Conservation (phyloP, 192 early-diverging fungal genomes). For the Backusella psychrophila region DNA sequence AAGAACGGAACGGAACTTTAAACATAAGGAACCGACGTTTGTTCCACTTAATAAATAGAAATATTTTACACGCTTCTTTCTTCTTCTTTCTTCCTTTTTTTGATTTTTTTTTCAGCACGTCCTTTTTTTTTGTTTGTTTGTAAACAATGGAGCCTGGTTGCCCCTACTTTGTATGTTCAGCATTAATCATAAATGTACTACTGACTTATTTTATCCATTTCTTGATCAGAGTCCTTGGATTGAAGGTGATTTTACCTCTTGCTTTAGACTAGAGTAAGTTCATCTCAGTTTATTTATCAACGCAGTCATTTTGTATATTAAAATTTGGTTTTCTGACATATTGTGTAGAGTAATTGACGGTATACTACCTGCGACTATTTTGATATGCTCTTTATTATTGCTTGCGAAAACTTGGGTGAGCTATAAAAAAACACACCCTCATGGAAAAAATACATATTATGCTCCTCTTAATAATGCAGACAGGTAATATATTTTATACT, state of each 20-base stretch:
- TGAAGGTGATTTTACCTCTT: slow-evolving; percentile 22
- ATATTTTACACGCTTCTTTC: background rate
- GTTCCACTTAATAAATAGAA: background rate
- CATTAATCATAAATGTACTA: background rate
- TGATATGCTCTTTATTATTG: background rate
- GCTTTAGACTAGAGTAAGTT: slow-evolving; percentile 29
- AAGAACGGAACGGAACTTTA: slow-evolving; percentile 2
- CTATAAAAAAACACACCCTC: background rate
- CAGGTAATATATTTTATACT: background rate
- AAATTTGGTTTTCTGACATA: background rate
- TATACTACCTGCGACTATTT: background rate
- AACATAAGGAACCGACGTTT: background rate
- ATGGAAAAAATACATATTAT: background rate
- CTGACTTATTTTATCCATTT: background rate
- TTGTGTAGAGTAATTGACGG: background rate
- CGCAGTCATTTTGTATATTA: background rate
- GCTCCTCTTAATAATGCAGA: background rate
- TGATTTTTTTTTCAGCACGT: background rate
- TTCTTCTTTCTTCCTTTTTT: background rate
- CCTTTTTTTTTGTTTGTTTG: background rate
- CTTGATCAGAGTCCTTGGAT: slow-evolving; percentile 9
- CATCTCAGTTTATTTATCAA: slow-evolving; percentile 13
- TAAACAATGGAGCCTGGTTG: background rate
- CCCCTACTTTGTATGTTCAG: background rate
- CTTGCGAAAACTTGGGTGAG: background rate